Evolutionary conservation across 768 basidiomycete genomes (phyloP), one percentile per base, ranked within the genome.

Genomic region (Amanita rimosa): DNA sequence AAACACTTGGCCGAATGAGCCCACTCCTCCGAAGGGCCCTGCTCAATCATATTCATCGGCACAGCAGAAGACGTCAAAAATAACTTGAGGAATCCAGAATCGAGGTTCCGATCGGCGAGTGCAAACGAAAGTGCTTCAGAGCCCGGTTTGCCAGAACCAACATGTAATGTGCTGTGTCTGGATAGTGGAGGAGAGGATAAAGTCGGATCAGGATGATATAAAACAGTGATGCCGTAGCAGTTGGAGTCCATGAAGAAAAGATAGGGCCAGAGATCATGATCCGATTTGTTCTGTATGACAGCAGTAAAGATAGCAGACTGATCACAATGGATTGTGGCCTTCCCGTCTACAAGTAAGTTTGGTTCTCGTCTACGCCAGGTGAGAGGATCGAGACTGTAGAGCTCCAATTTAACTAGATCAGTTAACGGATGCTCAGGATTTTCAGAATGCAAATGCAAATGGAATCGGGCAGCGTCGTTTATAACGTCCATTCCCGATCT

Each of bases 161-260:
- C 65, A 55, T 71, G 61, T 36, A 75, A 57, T 17, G 51, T 60
- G 13, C 66, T 60, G 29, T 64, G 65, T 34, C 63, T 66, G 6
- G 61, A 68, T 36, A 81, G 68, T 13, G 77, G 78, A 6, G 78
- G 64, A n/a, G 46, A 37, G 9, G 53, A 46, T 14, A 59, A 43
- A 29, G 63, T 61, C 8, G 66, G 62, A 39, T 66, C 67, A 4
- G 79, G 74, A 42, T 73, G 73, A 59, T 78, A 78, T n/a, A 80
- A 60, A 48, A 78, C 66, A 48, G 70, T 73, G 52, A 77, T 76
- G 44, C 67, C 68, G 51, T 79, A 74, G 35, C 67, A 72, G 47
- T 68, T 71, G 2, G 76, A 71, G 55, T 81, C 77, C 75, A 82
- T 75, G 57, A 75, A 79, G 1, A 71, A 70, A 29, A 82, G 66